Conservation (phyloP, 768 basidiomycete species). For the Serendipita indica region DNA sequence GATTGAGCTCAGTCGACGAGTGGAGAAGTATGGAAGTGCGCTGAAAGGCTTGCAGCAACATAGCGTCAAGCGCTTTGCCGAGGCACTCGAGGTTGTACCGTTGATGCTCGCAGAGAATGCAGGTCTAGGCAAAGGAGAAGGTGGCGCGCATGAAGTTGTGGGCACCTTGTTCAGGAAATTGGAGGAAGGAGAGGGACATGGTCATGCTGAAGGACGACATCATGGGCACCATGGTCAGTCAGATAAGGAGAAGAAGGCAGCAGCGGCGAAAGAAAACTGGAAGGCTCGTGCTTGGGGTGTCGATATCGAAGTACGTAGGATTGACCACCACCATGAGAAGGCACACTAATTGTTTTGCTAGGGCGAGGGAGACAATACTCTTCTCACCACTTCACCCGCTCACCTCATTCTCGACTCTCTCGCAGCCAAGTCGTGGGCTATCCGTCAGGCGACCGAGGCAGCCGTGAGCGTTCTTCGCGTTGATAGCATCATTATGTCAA, state of each 20-base stretch:
- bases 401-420: constrained; percentile 73
- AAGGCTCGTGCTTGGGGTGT: constrained; percentile 46
- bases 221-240: not conserved
- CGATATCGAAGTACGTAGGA: constrained; percentile 57
- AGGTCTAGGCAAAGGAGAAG: constrained; percentile 61
- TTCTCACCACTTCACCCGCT: constrained; percentile 34
- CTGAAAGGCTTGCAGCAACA: constrained; percentile 88
- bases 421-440: constrained; percentile 80
- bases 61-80: constrained; percentile 77
- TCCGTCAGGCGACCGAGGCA: constrained; percentile 81
- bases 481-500: constrained; percentile 96
- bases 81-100: constrained; percentile 83
- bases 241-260: not conserved
- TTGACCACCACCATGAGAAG: not conserved
- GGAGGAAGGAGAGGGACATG: constrained; percentile 33
- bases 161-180: constrained; percentile 64
- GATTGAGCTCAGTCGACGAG: constrained; percentile 72
- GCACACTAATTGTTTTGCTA: constrained; percentile 19
- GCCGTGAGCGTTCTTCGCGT: constrained; percentile 84
- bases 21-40: constrained; percentile 76
- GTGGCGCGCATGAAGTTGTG: constrained; percentile 80
- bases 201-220: not conserved
- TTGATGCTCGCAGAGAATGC: constrained; percentile 92
- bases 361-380: constrained; percentile 68
- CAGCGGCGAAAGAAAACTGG: not conserved